phyloP scores from a whole-genome alignment of 1,139 yeast species.

The Blastobotrys apis region DNA sequence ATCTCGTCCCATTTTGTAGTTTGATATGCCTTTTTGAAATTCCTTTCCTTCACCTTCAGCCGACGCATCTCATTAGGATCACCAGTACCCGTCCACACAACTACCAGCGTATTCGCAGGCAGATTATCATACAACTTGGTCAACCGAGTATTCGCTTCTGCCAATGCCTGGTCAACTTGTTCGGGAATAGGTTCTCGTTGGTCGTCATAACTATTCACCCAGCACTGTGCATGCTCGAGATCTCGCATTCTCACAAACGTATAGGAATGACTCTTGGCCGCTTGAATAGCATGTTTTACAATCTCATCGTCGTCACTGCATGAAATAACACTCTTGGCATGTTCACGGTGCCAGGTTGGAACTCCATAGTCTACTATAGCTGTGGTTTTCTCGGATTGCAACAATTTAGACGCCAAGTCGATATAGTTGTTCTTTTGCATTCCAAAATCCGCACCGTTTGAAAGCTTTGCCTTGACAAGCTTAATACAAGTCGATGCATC shows the following conservation, averaged over 20 bases:
- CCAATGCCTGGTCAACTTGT: conserved; percentile 7
- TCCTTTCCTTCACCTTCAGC: conserved; percentile 43
- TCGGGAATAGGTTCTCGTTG: conserved; percentile 7
- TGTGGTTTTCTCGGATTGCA: conserved; percentile 20
- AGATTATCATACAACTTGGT: conserved; percentile 46
- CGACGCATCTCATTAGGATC: conserved; percentile 50
- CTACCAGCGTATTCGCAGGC: conserved; percentile 57
- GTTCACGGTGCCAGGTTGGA: conserved; percentile 35
- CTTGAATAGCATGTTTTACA: conserved; percentile 37
- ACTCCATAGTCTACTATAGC: conserved; percentile 38
- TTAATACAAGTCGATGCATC: conserved; percentile 82
- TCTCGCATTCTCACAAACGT: conserved; percentile 56
- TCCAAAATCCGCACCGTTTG: conserved; percentile 66
- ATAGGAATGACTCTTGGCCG: conserved; percentile 40
- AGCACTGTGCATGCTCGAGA: conserved; percentile 43
- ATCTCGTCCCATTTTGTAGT: conserved; percentile 43
- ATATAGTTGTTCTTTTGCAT: conserved; percentile 22
- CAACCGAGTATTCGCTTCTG: conserved; percentile 44
- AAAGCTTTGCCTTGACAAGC: conserved; percentile 62
- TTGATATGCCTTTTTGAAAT: conserved; percentile 42
- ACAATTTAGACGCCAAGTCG: conserved; percentile 23
- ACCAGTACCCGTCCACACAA: conserved; percentile 63
- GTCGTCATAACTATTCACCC: conserved; percentile 16
- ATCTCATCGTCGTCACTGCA: conserved; percentile 59
- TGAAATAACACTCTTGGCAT: conserved; percentile 39